Evolutionary conservation across 768 basidiomycete genomes (phyloP), one percentile per base, ranked within the genome.

Genomic region (Xerocomellus amylosporus): DNA sequence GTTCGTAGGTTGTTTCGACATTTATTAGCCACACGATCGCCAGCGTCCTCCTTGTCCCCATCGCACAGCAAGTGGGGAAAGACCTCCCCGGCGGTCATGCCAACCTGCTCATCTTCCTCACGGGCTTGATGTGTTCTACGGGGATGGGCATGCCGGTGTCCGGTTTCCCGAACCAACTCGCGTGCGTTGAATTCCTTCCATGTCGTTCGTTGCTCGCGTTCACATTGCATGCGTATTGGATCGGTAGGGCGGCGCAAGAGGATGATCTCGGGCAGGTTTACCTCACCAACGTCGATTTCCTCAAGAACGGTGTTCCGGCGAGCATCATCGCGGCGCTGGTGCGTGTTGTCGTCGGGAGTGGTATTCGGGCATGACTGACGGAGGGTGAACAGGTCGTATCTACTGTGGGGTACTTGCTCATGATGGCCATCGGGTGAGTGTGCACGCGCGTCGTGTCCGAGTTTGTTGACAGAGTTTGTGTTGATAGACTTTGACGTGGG

Each of bases 141-240:
- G 97, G 96, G 2, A 99, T 99, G 97, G 96, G 93, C 12, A 90
- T 98, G 82, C 95, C 96, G 3, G 94, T 98, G 37, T 94, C 92
- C 57, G 97, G 97, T n/a, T 99, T 98, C 78, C 96, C 96, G 0
- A 97, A 98, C 71, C 93, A 97, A 74, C 94, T 93, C 46, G 93
- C 93, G 94, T 95, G 72, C 63, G 89, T 57, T 36, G 9, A 14
- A 14, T 34, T 30, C 9, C 15, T 33, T 22, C 1, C 8, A 12
- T 38, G 15, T 37, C 10, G 15, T 19, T 28, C 3, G 15, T 22
- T 1, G 12, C 13, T 36, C 15, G 17, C n/a, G 12, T 37, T 55
- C 3, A 51, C 22, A 36, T 12, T 22, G 45, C 3, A 14, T 6
- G 3, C 15, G 5, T 12, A 12, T 40, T 37, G 42, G 8, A n/a